Evolutionary conservation across 768 basidiomycete species (phyloP), one percentile per base, ranked within the genome.

Genomic region (Mycena latifolia): DNA sequence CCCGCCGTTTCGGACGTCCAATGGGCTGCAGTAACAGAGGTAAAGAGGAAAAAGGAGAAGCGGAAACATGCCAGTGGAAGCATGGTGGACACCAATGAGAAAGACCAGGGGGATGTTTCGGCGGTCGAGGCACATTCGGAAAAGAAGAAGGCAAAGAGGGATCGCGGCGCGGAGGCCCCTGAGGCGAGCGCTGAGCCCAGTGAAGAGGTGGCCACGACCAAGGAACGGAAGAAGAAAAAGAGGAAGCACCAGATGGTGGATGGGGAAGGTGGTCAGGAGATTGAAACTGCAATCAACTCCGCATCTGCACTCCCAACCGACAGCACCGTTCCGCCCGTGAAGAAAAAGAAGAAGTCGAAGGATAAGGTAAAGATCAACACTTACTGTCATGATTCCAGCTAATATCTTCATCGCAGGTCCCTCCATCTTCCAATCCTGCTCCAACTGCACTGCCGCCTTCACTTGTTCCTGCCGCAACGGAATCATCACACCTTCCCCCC

Each of bases 191-290:
- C 7, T 5, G 17, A 77, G 72, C 79, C 20, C 17, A 18, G 11
- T 33, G 39, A 24, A 61, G 37, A 28, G 14, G 47, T 17, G 29
- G 31, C 7, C 46, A 29, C 41, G 41, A 28, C 50, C 29, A 29
- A n/a, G 50, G 61, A 67, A 31, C 22, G 43, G 17, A 81, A 73
- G 74, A 70, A 61, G 73, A 77, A 75, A 73, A 79, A 45, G 54
- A 74, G 62, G 63, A 77, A 75, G 46, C 72, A 47, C 37, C 65
- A 54, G 28, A 28, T 39, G n/a, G n/a, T n/a, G 46, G 31, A 48
- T 15, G 33, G n/a, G 11, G 43, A 37, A 20, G 50, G 39, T 27
- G 27, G 14, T 14, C 20, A 43, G 20, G 53, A 55, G 18, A 27
- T 47, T 35, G 64, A 50, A n/a, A 17, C 24, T 15, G 27, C 33